Percentiles rank a stretch among this genome's conserved stretches.
Evolutionary conservation across 1,139 yeast species (phyloP).

Genomic region (Pichia sp.): DNA sequence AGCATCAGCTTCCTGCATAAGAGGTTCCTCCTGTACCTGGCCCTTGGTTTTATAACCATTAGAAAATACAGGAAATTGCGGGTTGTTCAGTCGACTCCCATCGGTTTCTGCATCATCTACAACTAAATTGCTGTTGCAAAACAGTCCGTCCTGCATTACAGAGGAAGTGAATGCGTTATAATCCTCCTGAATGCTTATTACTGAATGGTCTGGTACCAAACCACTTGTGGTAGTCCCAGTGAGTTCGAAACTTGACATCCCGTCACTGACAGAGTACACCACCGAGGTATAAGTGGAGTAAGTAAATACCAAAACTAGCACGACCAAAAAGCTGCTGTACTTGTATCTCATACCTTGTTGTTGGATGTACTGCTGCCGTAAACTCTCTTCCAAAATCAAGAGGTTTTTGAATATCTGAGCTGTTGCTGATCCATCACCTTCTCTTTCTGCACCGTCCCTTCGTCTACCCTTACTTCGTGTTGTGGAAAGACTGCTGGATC

Average conservation of each 20-base stretch:
- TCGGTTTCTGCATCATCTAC: too few species aligned
- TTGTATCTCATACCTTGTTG: constrained; percentile 64
- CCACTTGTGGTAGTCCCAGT: too few species aligned
- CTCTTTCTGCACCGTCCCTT: constrained; percentile 1
- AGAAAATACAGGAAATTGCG: not conserved
- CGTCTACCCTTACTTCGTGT: not conserved
- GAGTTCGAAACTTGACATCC: too few species aligned
- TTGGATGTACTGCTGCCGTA: constrained; percentile 71
- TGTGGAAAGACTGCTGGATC: constrained; percentile 14
- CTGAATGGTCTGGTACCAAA: too few species aligned
- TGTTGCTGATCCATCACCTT: constrained; percentile 26
- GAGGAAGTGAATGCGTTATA: too few species aligned
- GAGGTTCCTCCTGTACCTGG: too few species aligned
- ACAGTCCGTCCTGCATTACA: too few species aligned
- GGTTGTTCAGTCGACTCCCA: too few species aligned
- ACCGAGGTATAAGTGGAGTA: constrained; percentile 4
- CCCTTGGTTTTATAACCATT: too few species aligned
- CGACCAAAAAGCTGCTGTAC: constrained; percentile 55
- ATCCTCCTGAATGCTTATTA: too few species aligned
- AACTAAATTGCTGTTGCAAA: too few species aligned
- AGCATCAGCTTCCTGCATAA: too few species aligned
- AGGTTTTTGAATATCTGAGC: constrained; percentile 74
- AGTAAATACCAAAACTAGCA: constrained; percentile 24
- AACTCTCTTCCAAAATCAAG: constrained; percentile 74
- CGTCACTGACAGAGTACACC: constrained; percentile 9